Evolutionary conservation across 2,329 filamentous ascomycete species (phyloP).

Genomic region (Cordyceps cateniannulata): DNA sequence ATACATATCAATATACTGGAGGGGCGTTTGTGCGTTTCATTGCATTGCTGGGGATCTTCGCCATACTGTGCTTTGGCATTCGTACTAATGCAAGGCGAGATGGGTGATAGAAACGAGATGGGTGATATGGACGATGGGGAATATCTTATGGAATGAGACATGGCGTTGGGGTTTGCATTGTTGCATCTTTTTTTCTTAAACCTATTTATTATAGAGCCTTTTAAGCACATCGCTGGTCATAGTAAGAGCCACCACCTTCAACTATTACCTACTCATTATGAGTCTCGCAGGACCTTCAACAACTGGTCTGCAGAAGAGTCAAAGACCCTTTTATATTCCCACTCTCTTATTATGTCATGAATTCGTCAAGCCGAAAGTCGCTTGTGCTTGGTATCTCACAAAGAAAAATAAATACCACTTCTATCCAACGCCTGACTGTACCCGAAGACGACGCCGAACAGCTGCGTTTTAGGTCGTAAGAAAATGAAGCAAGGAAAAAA

Average conservation of each 20-base stretch:
- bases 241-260: not conserved
- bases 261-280: not conserved
- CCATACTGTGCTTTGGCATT: not conserved
- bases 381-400: not conserved
- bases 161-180: conserved; percentile 1
- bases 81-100: too few relatives aligned
- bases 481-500: not conserved
- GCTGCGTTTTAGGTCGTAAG: too few relatives aligned
- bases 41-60: not conserved
- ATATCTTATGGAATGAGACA: not conserved
- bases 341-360: not conserved
- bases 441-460: not conserved
- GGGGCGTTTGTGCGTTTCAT: not conserved
- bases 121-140: not conserved
- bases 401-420: not conserved
- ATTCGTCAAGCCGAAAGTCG: not conserved
- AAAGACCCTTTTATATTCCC: not conserved
- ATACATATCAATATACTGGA: conserved; percentile 4
- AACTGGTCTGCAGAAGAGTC: not conserved
- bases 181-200: not conserved
- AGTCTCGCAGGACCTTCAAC: not conserved
- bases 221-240: not conserved
- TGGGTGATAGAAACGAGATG: too few relatives aligned
- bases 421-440: too few relatives aligned
- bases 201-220: not conserved